Base-by-base conservation (phyloP, 2,329 filamentous ascomycete species). In the Calonectria hongkongensis region DNA sequence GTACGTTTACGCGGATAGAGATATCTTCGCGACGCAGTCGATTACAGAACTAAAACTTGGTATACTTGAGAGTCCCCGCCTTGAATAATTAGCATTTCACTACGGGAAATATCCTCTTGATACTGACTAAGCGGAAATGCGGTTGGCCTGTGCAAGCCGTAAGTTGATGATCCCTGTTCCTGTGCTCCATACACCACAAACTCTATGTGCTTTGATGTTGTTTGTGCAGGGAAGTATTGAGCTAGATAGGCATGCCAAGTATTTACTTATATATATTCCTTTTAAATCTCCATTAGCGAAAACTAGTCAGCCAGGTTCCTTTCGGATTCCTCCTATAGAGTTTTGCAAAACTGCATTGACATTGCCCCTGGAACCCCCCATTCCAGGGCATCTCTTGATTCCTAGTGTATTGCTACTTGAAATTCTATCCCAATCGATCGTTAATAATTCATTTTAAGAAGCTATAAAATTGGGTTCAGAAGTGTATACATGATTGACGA, bases 51-150 rank as follows among this genome's bases (percentile, higher is more conserved):
- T 25, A 16, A 60, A 21, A 15, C n/a, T 16, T 27, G 15, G 48
- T 28, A 54, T 58, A 27, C n/a, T 58, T 58, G 54, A 41, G n/a
- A n/a, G 4, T 9, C 12, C 50, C 13, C 8, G 27, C 50, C 10
- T 0, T 41, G 15, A 4, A 27, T 36, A 10, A 3, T 16, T 13
- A 12, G 18, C 50, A 36, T 21, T 41, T n/a, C 30, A 21, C 8
- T 10, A 58, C 21, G n/a, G 36, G 25, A 16, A 60, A 27, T 41
- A 12, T 33, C 39, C 13, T 9, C 33, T 10, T 10, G 8, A 60
- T 8, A 60, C 54, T 60, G 36, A 60, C 54, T 60, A 60, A 60
- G 33, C 54, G 54, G 54, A 18, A 21, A 27, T 18, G 10, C 54
- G 36, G 36, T 28, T 25, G 21, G 54, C 4, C 21, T 16, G 13